Evolutionary conservation across 176 grass and related monocot species (phyloP).

Genomic region (Oryza meridionalis): DNA sequence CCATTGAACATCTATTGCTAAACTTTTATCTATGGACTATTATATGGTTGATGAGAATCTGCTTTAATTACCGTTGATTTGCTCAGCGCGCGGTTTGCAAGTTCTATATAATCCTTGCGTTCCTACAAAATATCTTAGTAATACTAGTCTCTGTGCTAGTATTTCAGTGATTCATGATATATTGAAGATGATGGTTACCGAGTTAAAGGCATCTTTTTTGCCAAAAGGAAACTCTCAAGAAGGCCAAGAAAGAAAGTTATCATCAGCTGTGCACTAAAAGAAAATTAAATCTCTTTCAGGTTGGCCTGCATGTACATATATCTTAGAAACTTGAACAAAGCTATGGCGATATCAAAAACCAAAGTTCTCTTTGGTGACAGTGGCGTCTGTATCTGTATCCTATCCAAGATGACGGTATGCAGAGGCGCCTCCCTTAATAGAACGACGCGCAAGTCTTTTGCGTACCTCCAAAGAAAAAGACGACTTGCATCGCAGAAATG

Average conservation of each 20-base stretch:
- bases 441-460: too few species aligned
- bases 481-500: neutral
- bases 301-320: neutral
- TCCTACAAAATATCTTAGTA: too few species aligned
- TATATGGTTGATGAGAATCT: too few species aligned
- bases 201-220: neutral
- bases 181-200: neutral
- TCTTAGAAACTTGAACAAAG: neutral
- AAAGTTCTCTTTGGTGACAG: neutral
- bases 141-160: too few species aligned
- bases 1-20: too few species aligned
- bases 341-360: neutral
- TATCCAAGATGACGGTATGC: neutral
- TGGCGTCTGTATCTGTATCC: neutral
- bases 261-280: neutral
- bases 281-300: neutral
- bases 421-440: too few species aligned
- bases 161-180: neutral
- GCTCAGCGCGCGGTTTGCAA: too few species aligned
- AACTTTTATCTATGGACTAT: too few species aligned
- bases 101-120: too few species aligned
- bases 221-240: neutral
- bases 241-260: neutral
- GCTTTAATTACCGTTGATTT: too few species aligned
- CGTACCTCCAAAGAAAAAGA: neutral